Evolutionary conservation across 495 filamentous ascomycete species (phyloP), one percentile per base, ranked within the genome.

Genomic region (Diplogelasinospora grovesii): DNA sequence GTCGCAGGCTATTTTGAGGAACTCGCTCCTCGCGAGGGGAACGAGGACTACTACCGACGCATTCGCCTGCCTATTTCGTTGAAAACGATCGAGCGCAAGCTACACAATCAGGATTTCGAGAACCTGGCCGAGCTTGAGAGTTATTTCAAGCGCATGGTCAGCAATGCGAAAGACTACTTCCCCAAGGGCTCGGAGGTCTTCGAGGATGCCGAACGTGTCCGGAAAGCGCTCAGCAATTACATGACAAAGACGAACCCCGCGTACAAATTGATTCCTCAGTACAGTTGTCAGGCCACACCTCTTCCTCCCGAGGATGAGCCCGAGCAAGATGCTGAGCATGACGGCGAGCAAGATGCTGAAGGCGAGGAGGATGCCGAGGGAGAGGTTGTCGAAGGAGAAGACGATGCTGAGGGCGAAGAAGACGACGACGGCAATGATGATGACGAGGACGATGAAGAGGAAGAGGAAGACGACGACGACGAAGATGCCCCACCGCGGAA

Each of bases 181-280:
- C 69, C 77, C 35, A 79, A 75, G 52, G 67, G 64, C 15, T 81
- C 81, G 2, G 61, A 77, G 25, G 62, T 82, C 20, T 86, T 78
- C 53, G 77, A 80, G 4, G 84, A 89, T 56, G 83, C 84, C 1
- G 84, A 89, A 50, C 75, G 82, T 19, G 69, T 89, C 21, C 71
- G 84, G 10, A 89, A 89, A 57, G 73, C 79, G 15, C 66, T 84
- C 13, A 85, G 77, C 55, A 85, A 82, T 53, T 80, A 72, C 49
- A 88, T 89, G 84, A 73, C 73, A 31, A 79, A 79, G 52, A 69
- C 75, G 48, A 89, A 89, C 45, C 84, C 84, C 19, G 81, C 79
- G 7, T 87, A 87, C 57, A 74, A 71, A 37, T 57, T 70, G 13
- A 68, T 68, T 8, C 30, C 39, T 10, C 65, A 66, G 10, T 86